A percentile compares a stretch with the other conserved stretches of the same genome.
These are phyloP conservation scores for Saprolegnia parasitica DNA, from an alignment of 352 stramenopile species.

Conservation along the genomic window DNA sequence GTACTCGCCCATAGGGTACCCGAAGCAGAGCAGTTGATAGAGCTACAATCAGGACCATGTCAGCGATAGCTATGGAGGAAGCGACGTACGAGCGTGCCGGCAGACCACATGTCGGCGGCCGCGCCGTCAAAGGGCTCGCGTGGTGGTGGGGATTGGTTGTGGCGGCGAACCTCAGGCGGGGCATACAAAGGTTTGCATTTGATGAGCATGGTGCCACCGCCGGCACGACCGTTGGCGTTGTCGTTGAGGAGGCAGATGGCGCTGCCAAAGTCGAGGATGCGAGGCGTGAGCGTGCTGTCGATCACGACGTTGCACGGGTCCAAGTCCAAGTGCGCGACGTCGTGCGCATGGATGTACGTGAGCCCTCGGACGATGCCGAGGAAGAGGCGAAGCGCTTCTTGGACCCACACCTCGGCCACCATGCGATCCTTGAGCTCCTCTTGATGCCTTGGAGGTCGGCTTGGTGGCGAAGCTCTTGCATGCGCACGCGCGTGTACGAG, in stretches of 20 bases:
- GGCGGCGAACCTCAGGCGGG: slow-evolving; percentile 54
- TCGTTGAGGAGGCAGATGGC: slow-evolving; percentile 63
- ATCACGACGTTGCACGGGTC: slow-evolving; percentile 79
- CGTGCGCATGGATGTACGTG: slow-evolving; percentile 72
- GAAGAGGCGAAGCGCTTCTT: slow-evolving; percentile 62
- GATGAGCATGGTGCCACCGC: slow-evolving; percentile 48
- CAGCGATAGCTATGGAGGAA: slow-evolving; percentile 11
- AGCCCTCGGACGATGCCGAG: slow-evolving; percentile 59
- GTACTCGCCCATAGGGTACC: slow-evolving; percentile 72
- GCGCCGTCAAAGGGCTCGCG: slow-evolving; percentile 61
- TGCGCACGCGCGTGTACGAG: slow-evolving; percentile 54
- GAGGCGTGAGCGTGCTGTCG: slow-evolving; percentile 43
- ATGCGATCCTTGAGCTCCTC: slow-evolving; percentile 56
- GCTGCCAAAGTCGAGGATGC: slow-evolving; percentile 79
- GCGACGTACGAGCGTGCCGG: slow-evolving; percentile 59
- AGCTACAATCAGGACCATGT: slow-evolving; percentile 35
- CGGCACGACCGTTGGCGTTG: slow-evolving; percentile 41
- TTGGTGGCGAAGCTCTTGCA: slow-evolving; percentile 52
- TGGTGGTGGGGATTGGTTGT: slow-evolving; percentile 54
- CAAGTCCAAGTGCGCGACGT: slow-evolving; percentile 75
- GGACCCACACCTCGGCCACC: slow-evolving; percentile 62
- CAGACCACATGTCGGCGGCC: slow-evolving; percentile 73
- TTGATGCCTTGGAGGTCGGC: slow-evolving; percentile 53
- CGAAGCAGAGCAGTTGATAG: slow-evolving; percentile 79
- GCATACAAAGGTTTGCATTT: slow-evolving; percentile 82